phyloP scores from a whole-genome alignment of 2,329 filamentous ascomycete species.

The Apiospora marii region DNA sequence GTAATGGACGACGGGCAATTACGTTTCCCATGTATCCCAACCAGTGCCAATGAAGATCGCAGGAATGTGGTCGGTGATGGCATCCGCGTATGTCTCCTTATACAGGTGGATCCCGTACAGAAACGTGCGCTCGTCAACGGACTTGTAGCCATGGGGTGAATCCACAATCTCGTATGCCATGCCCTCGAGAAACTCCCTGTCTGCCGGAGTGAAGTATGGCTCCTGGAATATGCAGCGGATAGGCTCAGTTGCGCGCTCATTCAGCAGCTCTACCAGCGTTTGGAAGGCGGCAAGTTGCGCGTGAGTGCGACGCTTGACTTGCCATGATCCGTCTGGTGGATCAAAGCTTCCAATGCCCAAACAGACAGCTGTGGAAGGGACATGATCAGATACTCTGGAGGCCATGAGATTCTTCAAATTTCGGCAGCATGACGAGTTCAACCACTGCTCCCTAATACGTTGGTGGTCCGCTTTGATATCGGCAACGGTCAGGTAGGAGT shows the following conservation, averaged over 20 bases:
- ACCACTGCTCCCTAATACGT: slow-evolving; percentile 36
- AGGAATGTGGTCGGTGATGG: slow-evolving; percentile 56
- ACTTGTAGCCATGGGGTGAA: slow-evolving; percentile 60
- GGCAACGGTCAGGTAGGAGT: slow-evolving; percentile 31
- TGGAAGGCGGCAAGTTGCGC: slow-evolving; percentile 63
- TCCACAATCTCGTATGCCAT: slow-evolving; percentile 62
- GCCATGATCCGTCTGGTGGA: slow-evolving; percentile 54
- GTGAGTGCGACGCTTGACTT: slow-evolving; percentile 55
- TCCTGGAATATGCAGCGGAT: slow-evolving; percentile 63
- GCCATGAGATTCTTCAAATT: slow-evolving; percentile 46
- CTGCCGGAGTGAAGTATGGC: slow-evolving; percentile 57
- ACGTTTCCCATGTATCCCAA: slow-evolving; percentile 60
- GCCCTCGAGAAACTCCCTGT: slow-evolving; percentile 59
- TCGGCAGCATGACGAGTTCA: slow-evolving; percentile 39
- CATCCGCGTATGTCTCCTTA: slow-evolving; percentile 57
- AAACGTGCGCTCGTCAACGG: slow-evolving; percentile 57
- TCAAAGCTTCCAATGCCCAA: slow-evolving; percentile 65
- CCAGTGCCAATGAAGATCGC: slow-evolving; percentile 66
- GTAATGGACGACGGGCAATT: slow-evolving; percentile 33
- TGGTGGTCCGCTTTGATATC: slow-evolving; percentile 37
- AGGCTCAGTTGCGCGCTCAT: slow-evolving; percentile 33
- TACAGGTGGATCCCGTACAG: slow-evolving; percentile 71
- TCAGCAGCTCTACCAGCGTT: slow-evolving; percentile 52
- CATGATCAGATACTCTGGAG: slow-evolving; percentile 31
- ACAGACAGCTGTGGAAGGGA: slow-evolving; percentile 55